Conservation (phyloP, 2,329 filamentous ascomycete genomes). For the Fusarium metavorans region DNA sequence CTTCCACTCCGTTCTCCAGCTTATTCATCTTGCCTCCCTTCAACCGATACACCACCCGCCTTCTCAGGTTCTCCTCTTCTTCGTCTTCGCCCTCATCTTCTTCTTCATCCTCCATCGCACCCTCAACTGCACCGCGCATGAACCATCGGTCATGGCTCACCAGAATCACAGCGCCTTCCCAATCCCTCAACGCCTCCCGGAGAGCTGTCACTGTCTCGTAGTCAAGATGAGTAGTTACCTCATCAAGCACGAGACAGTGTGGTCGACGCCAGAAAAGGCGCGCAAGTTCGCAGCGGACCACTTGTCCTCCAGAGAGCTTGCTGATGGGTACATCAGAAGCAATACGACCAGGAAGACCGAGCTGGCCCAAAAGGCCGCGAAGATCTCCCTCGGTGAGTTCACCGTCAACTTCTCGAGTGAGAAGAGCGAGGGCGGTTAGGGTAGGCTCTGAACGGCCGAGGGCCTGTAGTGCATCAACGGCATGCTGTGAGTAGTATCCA, state of each 20-base stretch:
- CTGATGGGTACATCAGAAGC: slow-evolving; percentile 79
- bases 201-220: slow-evolving; percentile 83
- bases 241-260: slow-evolving; percentile 81
- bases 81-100: slow-evolving; percentile 53
- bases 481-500: slow-evolving; percentile 85
- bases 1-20: slow-evolving; percentile 70
- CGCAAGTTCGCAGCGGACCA: slow-evolving; percentile 75
- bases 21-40: slow-evolving; percentile 67
- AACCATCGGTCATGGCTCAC: slow-evolving; percentile 89
- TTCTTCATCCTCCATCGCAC: slow-evolving; percentile 52
- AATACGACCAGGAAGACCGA: slow-evolving; percentile 77
- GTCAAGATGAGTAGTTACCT: slow-evolving; percentile 87
- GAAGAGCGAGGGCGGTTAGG: slow-evolving; percentile 74
- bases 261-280: slow-evolving; percentile 76
- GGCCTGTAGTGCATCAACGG: slow-evolving; percentile 75
- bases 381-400: slow-evolving; percentile 74
- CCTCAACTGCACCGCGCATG: slow-evolving; percentile 74
- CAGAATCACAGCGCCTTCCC: slow-evolving; percentile 80
- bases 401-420: slow-evolving; percentile 66
- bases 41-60: slow-evolving; percentile 70
- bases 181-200: slow-evolving; percentile 72
- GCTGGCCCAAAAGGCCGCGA: slow-evolving; percentile 72
- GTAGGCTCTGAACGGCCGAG: slow-evolving; percentile 61
- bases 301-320: slow-evolving; percentile 84
- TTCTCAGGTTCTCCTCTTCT: slow-evolving; percentile 58